Evolutionary conservation across 768 basidiomycete genomes (phyloP).

Genomic region (Mycena kentingensis): DNA sequence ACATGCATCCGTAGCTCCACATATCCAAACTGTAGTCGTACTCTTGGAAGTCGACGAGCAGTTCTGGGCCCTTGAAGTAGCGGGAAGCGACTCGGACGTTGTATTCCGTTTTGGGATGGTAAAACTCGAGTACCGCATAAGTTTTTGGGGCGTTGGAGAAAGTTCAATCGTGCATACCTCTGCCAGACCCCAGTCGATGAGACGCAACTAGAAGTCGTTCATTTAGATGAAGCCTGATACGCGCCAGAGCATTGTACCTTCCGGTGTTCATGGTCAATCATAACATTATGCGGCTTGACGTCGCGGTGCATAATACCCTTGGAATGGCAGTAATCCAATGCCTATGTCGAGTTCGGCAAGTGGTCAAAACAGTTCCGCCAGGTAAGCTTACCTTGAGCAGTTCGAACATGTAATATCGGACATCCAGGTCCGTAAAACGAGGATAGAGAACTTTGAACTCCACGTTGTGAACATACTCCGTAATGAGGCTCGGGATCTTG

Average conservation of each 20-base stretch:
- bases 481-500: slow-evolving; percentile 95
- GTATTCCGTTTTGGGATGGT: slow-evolving; percentile 96
- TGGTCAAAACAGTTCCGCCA: not conserved
- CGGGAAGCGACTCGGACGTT: slow-evolving; percentile 96
- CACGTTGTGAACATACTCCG: slow-evolving; percentile 97
- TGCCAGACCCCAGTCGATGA: slow-evolving; percentile 98
- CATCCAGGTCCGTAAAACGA: slow-evolving; percentile 93
- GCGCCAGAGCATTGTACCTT: slow-evolving; percentile 55
- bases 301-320: slow-evolving; percentile 99
- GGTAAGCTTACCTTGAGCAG: slow-evolving; percentile 73
- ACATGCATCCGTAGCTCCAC: slow-evolving; percentile 99
- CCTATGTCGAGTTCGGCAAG: too few relatives aligned
- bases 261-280: slow-evolving; percentile 98
- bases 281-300: slow-evolving; percentile 98
- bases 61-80: slow-evolving; percentile 97
- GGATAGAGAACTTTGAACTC: slow-evolving; percentile 98
- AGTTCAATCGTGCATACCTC: too few relatives aligned
- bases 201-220: slow-evolving; percentile 68
- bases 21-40: slow-evolving; percentile 98
- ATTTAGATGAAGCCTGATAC: slow-evolving; percentile 8
- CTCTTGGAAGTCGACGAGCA: slow-evolving; percentile 96
- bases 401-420: slow-evolving; percentile 96
- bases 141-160: too few relatives aligned
- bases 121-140: too few relatives aligned
- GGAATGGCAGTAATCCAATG: slow-evolving; percentile 96